Percentiles rank a stretch among this genome's conserved stretches.
These are phyloP conservation scores for Incumbomyces delicatus DNA, from an alignment of 2,329 filamentous ascomycete genomes.

Conservation along the genomic window DNA sequence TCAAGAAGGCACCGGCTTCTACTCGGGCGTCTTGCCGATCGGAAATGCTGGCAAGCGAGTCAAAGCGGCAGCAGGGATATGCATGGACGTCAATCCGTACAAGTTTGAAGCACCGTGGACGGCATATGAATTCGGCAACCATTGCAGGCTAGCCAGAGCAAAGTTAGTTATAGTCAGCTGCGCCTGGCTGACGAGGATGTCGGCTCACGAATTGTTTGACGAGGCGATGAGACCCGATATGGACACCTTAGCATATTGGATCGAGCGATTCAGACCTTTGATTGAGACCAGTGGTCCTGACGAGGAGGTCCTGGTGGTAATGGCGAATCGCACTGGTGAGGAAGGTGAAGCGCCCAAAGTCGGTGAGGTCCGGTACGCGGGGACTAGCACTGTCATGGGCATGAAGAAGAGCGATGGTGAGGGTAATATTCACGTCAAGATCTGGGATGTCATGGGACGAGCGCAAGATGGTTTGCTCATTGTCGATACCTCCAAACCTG, in stretches of 20 bases:
- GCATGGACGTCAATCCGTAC: conserved; percentile 54
- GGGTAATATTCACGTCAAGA: conserved; percentile 30
- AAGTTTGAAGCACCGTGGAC: conserved; percentile 49
- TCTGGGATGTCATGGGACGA: conserved; percentile 38
- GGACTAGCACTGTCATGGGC: conserved; percentile 37
- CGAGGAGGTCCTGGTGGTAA: conserved; percentile 34
- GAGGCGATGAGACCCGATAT: conserved; percentile 42
- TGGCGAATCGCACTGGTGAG: conserved; percentile 37
- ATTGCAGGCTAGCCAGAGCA: conserved; percentile 39
- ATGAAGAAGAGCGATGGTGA: conserved; percentile 17
- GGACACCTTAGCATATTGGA: conserved; percentile 55
- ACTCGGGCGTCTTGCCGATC: conserved; percentile 23
- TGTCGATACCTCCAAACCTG: conserved; percentile 35
- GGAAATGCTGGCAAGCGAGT: conserved; percentile 22
- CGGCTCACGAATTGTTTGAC: conserved; percentile 37
- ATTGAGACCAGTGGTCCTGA: conserved; percentile 20
- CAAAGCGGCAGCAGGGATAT: conserved; percentile 39
- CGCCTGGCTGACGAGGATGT: conserved; percentile 51
- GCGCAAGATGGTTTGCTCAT: conserved; percentile 36
- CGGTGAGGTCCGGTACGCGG: conserved; percentile 36
- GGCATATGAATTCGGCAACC: conserved; percentile 51
- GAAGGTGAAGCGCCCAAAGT: conserved; percentile 29
- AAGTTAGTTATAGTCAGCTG: conserved; percentile 51
- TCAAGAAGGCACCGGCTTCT: conserved; percentile 36
- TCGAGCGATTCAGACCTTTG: conserved; percentile 48